Conservation (phyloP, 768 basidiomycete genomes). For the Hemileccinum impolitum region DNA sequence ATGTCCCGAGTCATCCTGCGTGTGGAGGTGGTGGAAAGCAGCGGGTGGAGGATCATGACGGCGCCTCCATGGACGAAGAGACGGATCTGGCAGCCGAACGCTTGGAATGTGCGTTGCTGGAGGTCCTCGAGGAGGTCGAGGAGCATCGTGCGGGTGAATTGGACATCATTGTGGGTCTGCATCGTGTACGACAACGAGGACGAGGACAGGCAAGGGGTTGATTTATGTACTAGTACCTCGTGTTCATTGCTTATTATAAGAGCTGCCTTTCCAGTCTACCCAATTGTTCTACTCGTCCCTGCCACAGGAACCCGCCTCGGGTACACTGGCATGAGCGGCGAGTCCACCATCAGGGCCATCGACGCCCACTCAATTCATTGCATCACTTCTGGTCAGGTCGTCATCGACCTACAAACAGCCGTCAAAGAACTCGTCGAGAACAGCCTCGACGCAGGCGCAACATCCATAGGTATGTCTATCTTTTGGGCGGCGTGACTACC, state of each 20-base stretch:
- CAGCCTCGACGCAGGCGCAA: conserved; percentile 89
- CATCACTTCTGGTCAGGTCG: conserved; percentile 93
- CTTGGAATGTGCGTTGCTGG: conserved; percentile 42
- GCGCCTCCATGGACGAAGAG: conserved; percentile 75
- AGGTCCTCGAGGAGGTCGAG: conserved; percentile 47
- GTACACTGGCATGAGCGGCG: too few relatives aligned
- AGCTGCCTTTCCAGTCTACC: too few relatives aligned
- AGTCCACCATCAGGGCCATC: conserved; percentile 50
- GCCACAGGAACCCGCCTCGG: too few relatives aligned
- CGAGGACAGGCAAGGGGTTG: neutral
- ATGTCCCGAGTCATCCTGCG: conserved; percentile 62
- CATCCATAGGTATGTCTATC: conserved; percentile 63
- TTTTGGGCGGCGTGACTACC: neutral
- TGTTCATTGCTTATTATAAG: too few relatives aligned
- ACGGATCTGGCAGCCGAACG: conserved; percentile 50
- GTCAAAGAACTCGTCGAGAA: conserved; percentile 98
- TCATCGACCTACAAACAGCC: conserved; percentile 88
- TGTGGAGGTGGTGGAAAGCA: conserved; percentile 35
- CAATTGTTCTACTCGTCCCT: too few relatives aligned
- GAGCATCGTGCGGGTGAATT: conserved; percentile 35
- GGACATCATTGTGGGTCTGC: conserved; percentile 34
- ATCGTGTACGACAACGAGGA: conserved; percentile 10
- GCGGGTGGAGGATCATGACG: conserved; percentile 65
- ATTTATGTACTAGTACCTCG: too few relatives aligned
- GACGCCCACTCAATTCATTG: conserved; percentile 77